Percentiles rank a stretch among this genome's conserved stretches.
Evolutionary conservation across 768 basidiomycete genomes (phyloP).

Genomic region (Suillus discolor): DNA sequence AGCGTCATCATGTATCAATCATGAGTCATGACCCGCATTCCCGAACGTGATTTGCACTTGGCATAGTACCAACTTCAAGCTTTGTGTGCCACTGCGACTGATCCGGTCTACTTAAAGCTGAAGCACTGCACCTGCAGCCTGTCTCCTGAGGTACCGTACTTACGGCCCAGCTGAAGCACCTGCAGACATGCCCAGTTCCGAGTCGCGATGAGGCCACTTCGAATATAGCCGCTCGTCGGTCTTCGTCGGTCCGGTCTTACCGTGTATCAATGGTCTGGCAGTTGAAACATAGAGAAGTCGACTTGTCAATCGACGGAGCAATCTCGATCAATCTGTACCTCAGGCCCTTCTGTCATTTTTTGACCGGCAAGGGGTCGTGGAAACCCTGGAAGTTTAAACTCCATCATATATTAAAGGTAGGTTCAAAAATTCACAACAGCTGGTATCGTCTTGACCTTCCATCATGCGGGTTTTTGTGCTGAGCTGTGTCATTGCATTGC

Average conservation of each 20-base stretch:
- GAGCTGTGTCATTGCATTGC: constrained; percentile 22
- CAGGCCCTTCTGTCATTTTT: background rate
- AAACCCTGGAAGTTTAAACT: background rate
- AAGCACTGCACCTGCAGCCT: background rate
- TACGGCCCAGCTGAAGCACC: background rate
- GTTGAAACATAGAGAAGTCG: background rate
- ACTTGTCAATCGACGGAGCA: background rate
- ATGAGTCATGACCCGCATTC: too few species aligned
- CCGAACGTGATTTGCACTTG: background rate
- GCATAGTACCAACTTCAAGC: background rate
- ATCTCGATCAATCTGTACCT: constrained; percentile 5
- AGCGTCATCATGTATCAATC: too few species aligned
- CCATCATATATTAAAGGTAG: background rate
- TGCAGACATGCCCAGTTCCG: background rate
- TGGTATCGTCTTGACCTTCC: constrained; percentile 1
- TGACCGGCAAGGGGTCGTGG: background rate
- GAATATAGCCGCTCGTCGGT: background rate
- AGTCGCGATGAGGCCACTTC: background rate
- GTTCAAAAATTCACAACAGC: background rate
- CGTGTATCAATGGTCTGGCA: background rate
- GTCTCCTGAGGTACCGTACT: too few species aligned
- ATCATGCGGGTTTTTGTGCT: constrained; percentile 13
- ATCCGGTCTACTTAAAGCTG: too few species aligned
- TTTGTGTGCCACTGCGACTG: too few species aligned
- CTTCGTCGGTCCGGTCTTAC: background rate